These are phyloP conservation scores for Phytophthora nicotianae DNA, from an alignment of 352 stramenopile species.

Conservation along the genomic window DNA sequence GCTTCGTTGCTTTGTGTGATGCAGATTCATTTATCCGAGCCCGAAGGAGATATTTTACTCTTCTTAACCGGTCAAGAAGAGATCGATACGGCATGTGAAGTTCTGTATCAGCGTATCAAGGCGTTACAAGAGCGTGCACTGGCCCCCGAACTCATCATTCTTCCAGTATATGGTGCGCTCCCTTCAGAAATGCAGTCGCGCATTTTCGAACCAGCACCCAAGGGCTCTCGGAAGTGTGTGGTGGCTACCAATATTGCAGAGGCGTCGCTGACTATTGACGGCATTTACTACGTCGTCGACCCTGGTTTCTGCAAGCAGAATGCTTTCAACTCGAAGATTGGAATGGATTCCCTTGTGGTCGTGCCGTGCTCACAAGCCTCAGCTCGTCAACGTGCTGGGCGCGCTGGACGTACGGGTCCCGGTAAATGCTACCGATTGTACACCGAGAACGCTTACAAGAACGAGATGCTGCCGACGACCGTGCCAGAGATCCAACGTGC, in stretches of 20 bases:
- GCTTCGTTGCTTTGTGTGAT: conserved; percentile 98
- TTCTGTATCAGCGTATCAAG: conserved; percentile 98
- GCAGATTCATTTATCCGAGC: conserved; percentile 99
- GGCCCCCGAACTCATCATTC: conserved; percentile 97
- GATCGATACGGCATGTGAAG: conserved; percentile 98
- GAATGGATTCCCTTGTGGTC: conserved; percentile 99
- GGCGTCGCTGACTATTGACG: conserved; percentile 99
- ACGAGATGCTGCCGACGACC: conserved; percentile 97
- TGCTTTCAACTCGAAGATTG: conserved; percentile 98
- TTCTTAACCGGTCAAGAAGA: conserved; percentile 99
- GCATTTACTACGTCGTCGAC: conserved; percentile 95
- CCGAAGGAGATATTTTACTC: conserved; percentile 97
- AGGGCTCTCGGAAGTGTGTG: conserved; percentile 97
- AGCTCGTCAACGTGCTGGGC: conserved; percentile 96
- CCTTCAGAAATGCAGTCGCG: conserved; percentile 99
- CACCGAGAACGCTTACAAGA: conserved; percentile 98
- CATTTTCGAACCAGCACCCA: conserved; percentile 98
- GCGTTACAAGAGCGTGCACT: conserved; percentile 92
- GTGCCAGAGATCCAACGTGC: conserved; percentile 99
- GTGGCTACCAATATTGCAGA: conserved; percentile 99
- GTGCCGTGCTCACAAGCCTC: conserved; percentile 98
- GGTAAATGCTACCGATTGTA: conserved; percentile 99
- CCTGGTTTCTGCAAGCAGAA: conserved; percentile 99
- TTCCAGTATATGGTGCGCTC: conserved; percentile 97
- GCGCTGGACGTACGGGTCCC: conserved; percentile 97